Evolutionary conservation across 225 moss, liverwort and hornwort genomes (phyloP).

Genomic region (Physcomitrellopsis africana): DNA sequence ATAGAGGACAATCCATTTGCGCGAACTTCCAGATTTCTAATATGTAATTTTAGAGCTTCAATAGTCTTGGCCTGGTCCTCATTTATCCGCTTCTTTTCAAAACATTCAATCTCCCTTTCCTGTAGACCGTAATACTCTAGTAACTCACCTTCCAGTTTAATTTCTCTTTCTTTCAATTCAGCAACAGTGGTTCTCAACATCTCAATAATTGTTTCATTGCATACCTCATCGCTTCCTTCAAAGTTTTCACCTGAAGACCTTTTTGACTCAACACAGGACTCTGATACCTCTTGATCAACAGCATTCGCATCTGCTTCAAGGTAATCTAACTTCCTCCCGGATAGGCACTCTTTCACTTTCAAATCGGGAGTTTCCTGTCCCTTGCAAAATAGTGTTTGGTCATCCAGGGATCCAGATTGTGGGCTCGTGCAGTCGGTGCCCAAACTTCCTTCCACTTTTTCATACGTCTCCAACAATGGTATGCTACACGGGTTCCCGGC

Average conservation of each 20-base stretch:
- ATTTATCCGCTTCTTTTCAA: constrained; percentile 49
- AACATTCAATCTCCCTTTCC: constrained; percentile 45
- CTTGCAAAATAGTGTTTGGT: neutral
- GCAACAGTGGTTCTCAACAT: constrained; percentile 43
- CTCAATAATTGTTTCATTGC: neutral
- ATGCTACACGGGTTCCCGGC: constrained; percentile 40
- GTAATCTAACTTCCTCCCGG: neutral
- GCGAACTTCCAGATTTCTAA: constrained; percentile 40
- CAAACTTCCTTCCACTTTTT: constrained; percentile 26
- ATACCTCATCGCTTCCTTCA: constrained; percentile 35
- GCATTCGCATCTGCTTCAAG: neutral
- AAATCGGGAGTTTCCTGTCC: neutral
- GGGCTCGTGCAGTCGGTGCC: neutral
- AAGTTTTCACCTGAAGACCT: constrained; percentile 32
- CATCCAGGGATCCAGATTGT: constrained; percentile 33
- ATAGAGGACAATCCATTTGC: constrained; percentile 36
- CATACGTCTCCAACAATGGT: constrained; percentile 31
- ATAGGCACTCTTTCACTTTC: neutral
- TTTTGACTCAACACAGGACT: too few relatives aligned
- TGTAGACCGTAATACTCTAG: constrained; percentile 52
- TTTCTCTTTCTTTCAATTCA: constrained; percentile 50
- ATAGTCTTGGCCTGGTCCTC: constrained; percentile 39
- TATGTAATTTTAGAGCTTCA: constrained; percentile 31
- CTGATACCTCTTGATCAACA: neutral
- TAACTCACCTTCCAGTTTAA: constrained; percentile 56